Conservation (phyloP, 306 rosid genomes). For the Rubus idaeus region DNA sequence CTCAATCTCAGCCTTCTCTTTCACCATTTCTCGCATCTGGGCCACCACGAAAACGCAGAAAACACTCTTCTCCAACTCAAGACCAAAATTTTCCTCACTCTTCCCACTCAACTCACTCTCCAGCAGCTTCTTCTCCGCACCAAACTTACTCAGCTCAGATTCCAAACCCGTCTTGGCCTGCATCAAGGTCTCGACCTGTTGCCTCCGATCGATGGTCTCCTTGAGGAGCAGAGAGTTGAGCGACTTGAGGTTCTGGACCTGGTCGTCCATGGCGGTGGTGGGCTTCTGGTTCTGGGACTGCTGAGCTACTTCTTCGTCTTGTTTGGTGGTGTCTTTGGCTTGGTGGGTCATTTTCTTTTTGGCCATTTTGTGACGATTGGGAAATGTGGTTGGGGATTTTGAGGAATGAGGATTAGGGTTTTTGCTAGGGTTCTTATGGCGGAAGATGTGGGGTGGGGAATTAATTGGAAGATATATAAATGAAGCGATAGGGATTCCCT, state of each 20-base stretch:
- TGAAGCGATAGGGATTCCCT: background rate
- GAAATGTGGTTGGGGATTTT: slow-evolving; percentile 15
- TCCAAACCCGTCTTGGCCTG: slow-evolving; percentile 35
- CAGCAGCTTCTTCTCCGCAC: slow-evolving; percentile 30
- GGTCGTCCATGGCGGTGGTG: slow-evolving; percentile 36
- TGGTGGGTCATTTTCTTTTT: slow-evolving; percentile 54
- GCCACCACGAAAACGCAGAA: slow-evolving; percentile 31
- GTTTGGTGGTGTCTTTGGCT: slow-evolving; percentile 18
- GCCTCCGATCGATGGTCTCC: slow-evolving; percentile 51
- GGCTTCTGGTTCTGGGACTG: slow-evolving; percentile 9
- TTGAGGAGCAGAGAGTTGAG: slow-evolving; percentile 61
- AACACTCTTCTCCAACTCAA: slow-evolving; percentile 45
- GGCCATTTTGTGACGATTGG: slow-evolving; percentile 47
- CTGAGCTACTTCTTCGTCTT: slow-evolving; percentile 13
- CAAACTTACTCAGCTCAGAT: slow-evolving; percentile 27
- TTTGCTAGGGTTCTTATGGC: slow-evolving; percentile 37
- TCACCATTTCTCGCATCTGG: slow-evolving; percentile 39
- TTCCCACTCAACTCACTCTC: slow-evolving; percentile 26
- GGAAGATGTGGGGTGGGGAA: slow-evolving; percentile 1
- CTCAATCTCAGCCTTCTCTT: slow-evolving; percentile 41
- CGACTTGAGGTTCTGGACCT: slow-evolving; percentile 63
- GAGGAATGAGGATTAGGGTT: slow-evolving; percentile 33
- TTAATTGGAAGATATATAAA: background rate
- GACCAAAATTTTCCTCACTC: slow-evolving; percentile 19
- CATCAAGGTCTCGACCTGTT: slow-evolving; percentile 41